These are phyloP conservation scores for Wickerhamomyces chambardii DNA, from an alignment of 805 yeast genomes.

Conservation along the genomic window DNA sequence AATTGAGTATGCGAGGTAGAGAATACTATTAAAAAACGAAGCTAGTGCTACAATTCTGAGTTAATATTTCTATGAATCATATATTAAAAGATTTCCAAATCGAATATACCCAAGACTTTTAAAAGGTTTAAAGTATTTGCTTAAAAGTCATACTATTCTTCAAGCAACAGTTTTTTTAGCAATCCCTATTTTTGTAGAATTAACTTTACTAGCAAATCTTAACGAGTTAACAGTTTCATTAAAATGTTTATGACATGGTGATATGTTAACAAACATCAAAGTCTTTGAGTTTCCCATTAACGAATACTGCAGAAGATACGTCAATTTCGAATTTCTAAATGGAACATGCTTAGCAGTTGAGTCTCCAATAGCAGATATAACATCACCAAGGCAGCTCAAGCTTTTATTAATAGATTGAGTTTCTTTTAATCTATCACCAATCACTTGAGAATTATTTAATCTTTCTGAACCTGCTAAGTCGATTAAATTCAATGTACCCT, in stretches of 20 bases:
- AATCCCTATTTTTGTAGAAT: constrained; percentile 33
- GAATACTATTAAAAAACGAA: too few species aligned
- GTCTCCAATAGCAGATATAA: constrained; percentile 65
- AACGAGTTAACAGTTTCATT: constrained; percentile 79
- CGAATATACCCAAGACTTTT: too few species aligned
- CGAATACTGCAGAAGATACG: constrained; percentile 78
- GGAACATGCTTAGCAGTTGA: constrained; percentile 57
- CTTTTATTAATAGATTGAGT: constrained; percentile 88
- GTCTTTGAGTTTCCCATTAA: constrained; percentile 83
- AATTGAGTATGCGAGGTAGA: too few species aligned
- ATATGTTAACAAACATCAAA: constrained; percentile 84
- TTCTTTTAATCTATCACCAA: constrained; percentile 75
- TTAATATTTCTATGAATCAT: too few species aligned
- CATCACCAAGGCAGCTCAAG: constrained; percentile 83
- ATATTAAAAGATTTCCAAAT: too few species aligned
- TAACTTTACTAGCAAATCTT: constrained; percentile 82
- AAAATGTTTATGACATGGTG: constrained; percentile 53
- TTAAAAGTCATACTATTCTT: too few species aligned
- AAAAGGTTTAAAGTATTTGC: too few species aligned
- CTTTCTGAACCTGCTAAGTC: constrained; percentile 96
- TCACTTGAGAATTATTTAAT: constrained; percentile 60
- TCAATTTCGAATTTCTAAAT: constrained; percentile 88
- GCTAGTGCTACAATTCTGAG: too few species aligned
- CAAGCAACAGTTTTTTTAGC: too few species aligned
- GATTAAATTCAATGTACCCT: constrained; percentile 68